Evolutionary conservation across 2,329 filamentous ascomycete genomes (phyloP).

Genomic region (Sporothrix curviconia): DNA sequence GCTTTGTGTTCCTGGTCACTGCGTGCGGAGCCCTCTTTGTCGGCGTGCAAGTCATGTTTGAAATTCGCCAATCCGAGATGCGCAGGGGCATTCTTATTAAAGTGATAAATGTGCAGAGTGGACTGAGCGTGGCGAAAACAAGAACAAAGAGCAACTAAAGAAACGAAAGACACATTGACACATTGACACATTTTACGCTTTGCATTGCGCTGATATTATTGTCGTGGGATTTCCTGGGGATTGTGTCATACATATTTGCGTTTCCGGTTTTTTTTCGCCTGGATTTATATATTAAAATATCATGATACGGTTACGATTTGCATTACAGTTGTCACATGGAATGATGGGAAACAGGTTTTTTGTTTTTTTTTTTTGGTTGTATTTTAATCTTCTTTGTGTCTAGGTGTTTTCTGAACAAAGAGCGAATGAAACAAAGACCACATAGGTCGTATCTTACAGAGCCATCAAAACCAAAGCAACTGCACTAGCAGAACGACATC

Average conservation of each 20-base stretch:
- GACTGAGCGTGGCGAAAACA: too few relatives aligned
- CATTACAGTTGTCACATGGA: background rate
- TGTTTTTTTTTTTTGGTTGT: background rate
- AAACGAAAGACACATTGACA: background rate
- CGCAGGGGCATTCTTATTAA: conserved; percentile 74
- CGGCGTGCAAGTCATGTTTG: conserved; percentile 92
- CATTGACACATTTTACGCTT: too few relatives aligned
- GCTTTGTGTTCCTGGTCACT: conserved; percentile 61
- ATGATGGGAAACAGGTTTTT: background rate
- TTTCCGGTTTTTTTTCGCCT: too few relatives aligned
- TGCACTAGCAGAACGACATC: too few relatives aligned
- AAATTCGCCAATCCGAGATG: conserved; percentile 78
- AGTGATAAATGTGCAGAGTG: conserved; percentile 58
- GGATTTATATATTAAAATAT: too few relatives aligned
- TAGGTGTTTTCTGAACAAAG: background rate
- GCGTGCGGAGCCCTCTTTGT: conserved; percentile 75
- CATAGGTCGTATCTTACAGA: background rate
- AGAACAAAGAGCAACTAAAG: too few relatives aligned
- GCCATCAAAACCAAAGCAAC: background rate
- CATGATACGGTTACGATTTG: too few relatives aligned
- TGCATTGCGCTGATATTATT: too few relatives aligned
- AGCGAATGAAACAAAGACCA: background rate
- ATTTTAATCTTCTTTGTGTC: background rate
- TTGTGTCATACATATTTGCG: too few relatives aligned
- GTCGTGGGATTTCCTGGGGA: too few relatives aligned